Evolutionary conservation across 805 yeast genomes (phyloP).

Genomic region (Monosporozyma aquatica): DNA sequence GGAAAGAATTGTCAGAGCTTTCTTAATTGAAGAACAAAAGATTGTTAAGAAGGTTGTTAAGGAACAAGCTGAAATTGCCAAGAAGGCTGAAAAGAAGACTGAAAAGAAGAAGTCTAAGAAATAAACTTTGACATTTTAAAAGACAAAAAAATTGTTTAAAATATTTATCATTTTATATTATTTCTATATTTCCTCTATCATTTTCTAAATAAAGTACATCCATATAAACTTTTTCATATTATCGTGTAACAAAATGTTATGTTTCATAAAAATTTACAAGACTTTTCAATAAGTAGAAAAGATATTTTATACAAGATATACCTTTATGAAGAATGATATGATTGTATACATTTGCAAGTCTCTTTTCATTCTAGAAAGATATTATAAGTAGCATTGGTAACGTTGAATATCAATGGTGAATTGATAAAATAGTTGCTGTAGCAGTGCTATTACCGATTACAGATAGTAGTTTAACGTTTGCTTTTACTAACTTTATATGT

Average conservation of each 20-base stretch:
- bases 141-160: background rate
- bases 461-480: no score
- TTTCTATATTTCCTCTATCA: background rate
- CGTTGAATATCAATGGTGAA: no score
- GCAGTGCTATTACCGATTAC: no score
- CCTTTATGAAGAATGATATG: no score
- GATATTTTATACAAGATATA: no score
- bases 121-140: background rate
- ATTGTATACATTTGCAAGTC: no score
- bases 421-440: no score
- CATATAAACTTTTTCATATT: conserved; percentile 4
- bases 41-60: conserved; percentile 98
- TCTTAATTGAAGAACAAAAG: conserved; percentile 99
- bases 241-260: conserved; percentile 12
- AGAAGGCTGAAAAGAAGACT: conserved; percentile 41
- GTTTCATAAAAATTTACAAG: no score
- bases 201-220: conserved; percentile 5
- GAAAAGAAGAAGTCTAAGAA: conserved; percentile 15
- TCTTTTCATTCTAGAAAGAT: no score
- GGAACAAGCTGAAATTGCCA: conserved; percentile 88
- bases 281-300: no score
- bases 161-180: background rate
- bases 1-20: conserved; percentile 99
- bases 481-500: no score
- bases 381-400: no score